phyloP scores from a whole-genome alignment of 2,329 filamentous ascomycete species.

The Botrytis fabae region DNA sequence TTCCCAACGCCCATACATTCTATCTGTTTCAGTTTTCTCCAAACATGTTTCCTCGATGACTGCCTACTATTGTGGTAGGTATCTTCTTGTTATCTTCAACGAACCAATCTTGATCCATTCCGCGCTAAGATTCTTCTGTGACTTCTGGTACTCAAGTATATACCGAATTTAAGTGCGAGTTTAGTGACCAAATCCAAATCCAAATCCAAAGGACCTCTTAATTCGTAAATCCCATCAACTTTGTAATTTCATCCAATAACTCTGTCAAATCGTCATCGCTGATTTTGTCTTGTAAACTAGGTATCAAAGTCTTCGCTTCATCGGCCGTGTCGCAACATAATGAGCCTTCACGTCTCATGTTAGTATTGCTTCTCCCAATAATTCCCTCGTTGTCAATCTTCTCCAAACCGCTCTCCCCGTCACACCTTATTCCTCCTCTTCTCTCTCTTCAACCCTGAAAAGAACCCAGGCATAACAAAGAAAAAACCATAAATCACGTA shows the following conservation, averaged over 20 bases:
- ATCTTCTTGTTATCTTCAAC: not conserved
- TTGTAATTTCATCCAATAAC: constrained; percentile 86
- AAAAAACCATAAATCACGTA: constrained; percentile 48
- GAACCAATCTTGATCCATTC: not conserved
- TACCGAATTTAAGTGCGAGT: not conserved
- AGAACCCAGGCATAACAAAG: constrained; percentile 1
- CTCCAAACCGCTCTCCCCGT: not conserved
- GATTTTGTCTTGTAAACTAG: constrained; percentile 86
- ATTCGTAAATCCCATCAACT: constrained; percentile 52
- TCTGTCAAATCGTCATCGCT: constrained; percentile 84
- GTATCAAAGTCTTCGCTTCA: constrained; percentile 95
- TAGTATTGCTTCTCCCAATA: not conserved
- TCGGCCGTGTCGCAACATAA: constrained; percentile 90
- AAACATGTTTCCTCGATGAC: not conserved
- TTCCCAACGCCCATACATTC: constrained; percentile 10
- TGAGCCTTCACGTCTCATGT: constrained; percentile 56
- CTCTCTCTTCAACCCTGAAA: not conserved
- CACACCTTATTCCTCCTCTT: not conserved
- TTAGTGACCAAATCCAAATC: not conserved
- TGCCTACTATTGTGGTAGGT: not conserved
- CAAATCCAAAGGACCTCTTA: constrained; percentile 1
- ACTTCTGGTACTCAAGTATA: not conserved
- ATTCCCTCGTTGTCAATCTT: not conserved
- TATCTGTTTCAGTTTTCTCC: not conserved
- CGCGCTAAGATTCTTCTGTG: not conserved